Conservation (phyloP, 1,139 yeast species). For the Taphrina confusa region DNA sequence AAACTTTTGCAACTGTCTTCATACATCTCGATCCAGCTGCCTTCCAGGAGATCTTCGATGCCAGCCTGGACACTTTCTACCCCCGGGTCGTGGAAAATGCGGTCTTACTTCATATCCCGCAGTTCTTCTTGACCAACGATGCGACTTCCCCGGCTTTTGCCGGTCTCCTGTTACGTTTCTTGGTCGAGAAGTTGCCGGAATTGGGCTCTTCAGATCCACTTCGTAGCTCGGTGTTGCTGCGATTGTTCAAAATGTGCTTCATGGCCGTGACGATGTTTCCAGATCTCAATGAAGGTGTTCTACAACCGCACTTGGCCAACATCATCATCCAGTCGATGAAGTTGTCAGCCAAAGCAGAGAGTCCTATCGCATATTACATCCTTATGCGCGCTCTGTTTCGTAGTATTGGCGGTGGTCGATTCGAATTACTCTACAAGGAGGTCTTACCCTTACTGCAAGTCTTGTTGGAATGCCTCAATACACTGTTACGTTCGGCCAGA, state of each 20-base stretch:
- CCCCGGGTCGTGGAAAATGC: constrained; percentile 81
- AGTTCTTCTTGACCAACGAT: constrained; percentile 89
- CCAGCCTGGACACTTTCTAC: constrained; percentile 76
- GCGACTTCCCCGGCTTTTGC: constrained; percentile 90
- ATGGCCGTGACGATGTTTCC: constrained; percentile 96
- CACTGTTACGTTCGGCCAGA: constrained; percentile 77
- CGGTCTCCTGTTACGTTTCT: constrained; percentile 76
- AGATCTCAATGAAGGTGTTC: constrained; percentile 76
- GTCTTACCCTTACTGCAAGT: constrained; percentile 88
- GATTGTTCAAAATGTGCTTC: constrained; percentile 86
- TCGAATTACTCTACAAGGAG: constrained; percentile 86
- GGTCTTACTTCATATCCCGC: constrained; percentile 86
- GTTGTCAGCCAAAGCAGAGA: constrained; percentile 82
- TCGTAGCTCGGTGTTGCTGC: constrained; percentile 72
- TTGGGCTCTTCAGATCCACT: constrained; percentile 74
- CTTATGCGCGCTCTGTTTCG: constrained; percentile 85
- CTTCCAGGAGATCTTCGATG: constrained; percentile 84
- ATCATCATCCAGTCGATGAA: constrained; percentile 78
- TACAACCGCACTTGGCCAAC: constrained; percentile 81
- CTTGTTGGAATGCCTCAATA: constrained; percentile 77
- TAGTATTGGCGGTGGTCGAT: constrained; percentile 94
- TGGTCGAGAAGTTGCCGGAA: constrained; percentile 70
- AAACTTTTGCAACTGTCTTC: constrained; percentile 88
- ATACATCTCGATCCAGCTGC: constrained; percentile 94
- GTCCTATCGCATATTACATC: constrained; percentile 86